These are phyloP conservation scores for Alternaria burnsii DNA, from an alignment of 2,329 filamentous ascomycete genomes.

Conservation along the genomic window DNA sequence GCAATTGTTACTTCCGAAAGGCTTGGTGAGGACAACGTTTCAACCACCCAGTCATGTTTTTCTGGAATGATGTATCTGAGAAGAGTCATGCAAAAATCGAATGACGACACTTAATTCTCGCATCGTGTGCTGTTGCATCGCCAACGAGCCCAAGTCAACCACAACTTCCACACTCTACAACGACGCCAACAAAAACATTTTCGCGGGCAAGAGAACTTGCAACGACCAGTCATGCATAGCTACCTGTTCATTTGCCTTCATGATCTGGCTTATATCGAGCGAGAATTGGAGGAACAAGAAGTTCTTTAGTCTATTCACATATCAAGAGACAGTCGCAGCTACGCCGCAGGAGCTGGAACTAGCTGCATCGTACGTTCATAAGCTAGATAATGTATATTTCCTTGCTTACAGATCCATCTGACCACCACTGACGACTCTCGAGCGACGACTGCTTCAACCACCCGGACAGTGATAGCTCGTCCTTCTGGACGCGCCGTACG, in stretches of 20 bases:
- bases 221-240: too few species aligned
- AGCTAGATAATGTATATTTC: neutral
- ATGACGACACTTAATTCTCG: neutral
- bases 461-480: rapidly evolving
- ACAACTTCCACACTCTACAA: too few species aligned
- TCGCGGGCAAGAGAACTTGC: too few species aligned
- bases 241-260: neutral
- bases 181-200: too few species aligned
- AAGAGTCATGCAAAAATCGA: neutral
- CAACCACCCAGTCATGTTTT: neutral
- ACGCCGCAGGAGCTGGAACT: rapidly evolving
- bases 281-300: neutral
- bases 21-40: too few species aligned
- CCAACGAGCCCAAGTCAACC: too few species aligned
- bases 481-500: rapidly evolving
- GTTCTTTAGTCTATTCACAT: neutral
- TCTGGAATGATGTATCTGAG: neutral
- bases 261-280: neutral
- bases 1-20: neutral
- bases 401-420: neutral
- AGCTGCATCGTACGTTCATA: neutral
- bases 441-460: neutral
- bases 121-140: neutral
- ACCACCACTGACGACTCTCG: neutral
- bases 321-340: neutral